Evolutionary conservation across 805 yeast genomes (phyloP).

Genomic region (Debaryomyces castellii): DNA sequence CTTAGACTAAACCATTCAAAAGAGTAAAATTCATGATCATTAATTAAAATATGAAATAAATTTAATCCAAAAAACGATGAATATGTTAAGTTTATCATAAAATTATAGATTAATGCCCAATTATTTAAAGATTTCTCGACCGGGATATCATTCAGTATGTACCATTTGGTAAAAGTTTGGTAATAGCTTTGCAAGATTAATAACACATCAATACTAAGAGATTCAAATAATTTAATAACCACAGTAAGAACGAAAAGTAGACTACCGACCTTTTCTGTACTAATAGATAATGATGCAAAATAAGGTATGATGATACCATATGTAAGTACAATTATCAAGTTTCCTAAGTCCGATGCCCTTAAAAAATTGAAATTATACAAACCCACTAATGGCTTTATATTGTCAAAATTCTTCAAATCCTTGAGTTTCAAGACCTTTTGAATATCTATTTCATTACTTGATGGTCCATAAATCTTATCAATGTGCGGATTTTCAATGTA

Average conservation of each 20-base stretch:
- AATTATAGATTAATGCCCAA: constrained; percentile 68
- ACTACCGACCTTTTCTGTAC: constrained; percentile 16
- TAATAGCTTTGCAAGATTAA: constrained; percentile 58
- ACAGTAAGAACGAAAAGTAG: constrained; percentile 42
- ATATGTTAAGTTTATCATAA: constrained; percentile 53
- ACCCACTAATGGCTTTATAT: constrained; percentile 53
- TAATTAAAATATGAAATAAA: constrained; percentile 22
- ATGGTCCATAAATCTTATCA: constrained; percentile 69
- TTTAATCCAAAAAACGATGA: constrained; percentile 47
- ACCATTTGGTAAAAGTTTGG: constrained; percentile 64
- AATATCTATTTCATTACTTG: constrained; percentile 36
- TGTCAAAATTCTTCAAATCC: constrained; percentile 45
- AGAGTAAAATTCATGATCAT: constrained; percentile 17
- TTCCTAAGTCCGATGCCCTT: constrained; percentile 62
- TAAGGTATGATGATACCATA: constrained; percentile 44
- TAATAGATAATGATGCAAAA: constrained; percentile 24
- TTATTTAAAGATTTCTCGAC: constrained; percentile 66
- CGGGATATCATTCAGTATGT: constrained; percentile 62
- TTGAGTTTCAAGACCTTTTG: constrained; percentile 44
- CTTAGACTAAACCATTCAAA: constrained; percentile 48
- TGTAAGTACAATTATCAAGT: constrained; percentile 41
- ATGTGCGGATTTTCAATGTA: constrained; percentile 85
- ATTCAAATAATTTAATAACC: constrained; percentile 48
- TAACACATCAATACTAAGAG: constrained; percentile 48
- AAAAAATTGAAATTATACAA: constrained; percentile 61